Evolutionary conservation across 306 rosid genomes (phyloP), one percentile per base, ranked within the genome.

Genomic region (Mimosa bimucronata): DNA sequence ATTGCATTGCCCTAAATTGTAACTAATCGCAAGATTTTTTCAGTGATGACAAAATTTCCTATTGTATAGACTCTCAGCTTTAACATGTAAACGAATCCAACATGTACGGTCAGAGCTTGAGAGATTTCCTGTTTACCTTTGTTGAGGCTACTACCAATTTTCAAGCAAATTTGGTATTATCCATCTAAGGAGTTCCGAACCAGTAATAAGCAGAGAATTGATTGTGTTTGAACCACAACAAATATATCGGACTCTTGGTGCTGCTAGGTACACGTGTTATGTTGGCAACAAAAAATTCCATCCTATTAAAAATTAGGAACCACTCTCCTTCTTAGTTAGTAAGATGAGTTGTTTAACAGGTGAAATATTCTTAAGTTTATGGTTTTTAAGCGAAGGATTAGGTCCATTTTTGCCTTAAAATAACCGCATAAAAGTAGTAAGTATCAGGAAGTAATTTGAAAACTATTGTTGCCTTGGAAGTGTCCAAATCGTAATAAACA

Each of bases 1-100:
- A 90, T 73, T 95, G 94, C 98, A 95, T 95, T 44, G 26, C 19
- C 29, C 52, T n/a, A 37, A 19, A 13, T 45, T 19, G 71, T 42
- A 18, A 34, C 23, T 65, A 31, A 14, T 19, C 71, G 9, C 48
- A 1, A n/a, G 45, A 38, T 19, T 40, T 67, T n/a, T 76, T 74
- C 68, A 14, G 45, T 38, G 44, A 10, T 21, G 50, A 12, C 71
- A 60, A 64, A 66, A 66, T 1, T 76, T 73, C 5, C 2, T 23
- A 19, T 65, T 55, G 48, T 5, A 9, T 25, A 30, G 38, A 55
- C 5, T 34, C 41, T 34, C 41, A 29, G 48, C 29, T 77, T 50
- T 6, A 19, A 7, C 58, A 53, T 69, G 55, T 34, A 28, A 23
- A 9, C 6, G 50, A 71, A 21, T n/a, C 52, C 31, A 41, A 40